Base-by-base conservation (phyloP, 345 rosid genomes). In the Balakata baccata region DNA sequence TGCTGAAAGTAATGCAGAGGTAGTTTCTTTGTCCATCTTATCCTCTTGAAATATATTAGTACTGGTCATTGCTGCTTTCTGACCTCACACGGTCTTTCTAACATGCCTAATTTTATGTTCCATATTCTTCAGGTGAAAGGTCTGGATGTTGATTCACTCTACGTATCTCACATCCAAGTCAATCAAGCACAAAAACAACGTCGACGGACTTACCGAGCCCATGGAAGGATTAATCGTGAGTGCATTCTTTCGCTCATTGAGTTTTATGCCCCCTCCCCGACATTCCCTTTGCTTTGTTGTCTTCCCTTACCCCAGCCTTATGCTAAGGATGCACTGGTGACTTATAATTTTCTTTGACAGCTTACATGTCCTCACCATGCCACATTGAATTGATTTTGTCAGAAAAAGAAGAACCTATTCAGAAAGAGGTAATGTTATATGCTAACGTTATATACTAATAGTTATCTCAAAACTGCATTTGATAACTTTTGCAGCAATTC, bases 1-100 rank as follows among this genome's bases (percentile, higher is more conserved):
- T 61, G 92, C 91, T 13, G 94, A 89, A 83, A 89, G 92, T 74
- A 91, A 89, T 56, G 94, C 92, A 1, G 97, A 88, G 85, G 97
- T 90, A 73, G 22, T 71, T 29, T 8, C 29, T 49, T 46, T 66
- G 54, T 49, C 51, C 61, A 5, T 3, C 4, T 41, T 3, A 37
- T 63, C 14, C 22, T 14, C 22, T 14, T 3, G 45, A 37, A 39
- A 7, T 38, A 3, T 54, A 34, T 61, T 50, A 13, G 14, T 34
- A 12, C 50, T 16, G 4, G 9, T 16, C 11, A 39, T 37, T 45
- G 14, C 29, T 51, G 17, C 12, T 25, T 47, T 6, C 16, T 66
- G 17, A 37, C 17, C n/a, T 41, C 18, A 2, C 18, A 2, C 29
- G 9, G 23, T 2, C 18, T 8, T 72, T 38, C 6, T 23, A 6